Conservation (phyloP, 306 rosid species). For the Corylus heterophylla region DNA sequence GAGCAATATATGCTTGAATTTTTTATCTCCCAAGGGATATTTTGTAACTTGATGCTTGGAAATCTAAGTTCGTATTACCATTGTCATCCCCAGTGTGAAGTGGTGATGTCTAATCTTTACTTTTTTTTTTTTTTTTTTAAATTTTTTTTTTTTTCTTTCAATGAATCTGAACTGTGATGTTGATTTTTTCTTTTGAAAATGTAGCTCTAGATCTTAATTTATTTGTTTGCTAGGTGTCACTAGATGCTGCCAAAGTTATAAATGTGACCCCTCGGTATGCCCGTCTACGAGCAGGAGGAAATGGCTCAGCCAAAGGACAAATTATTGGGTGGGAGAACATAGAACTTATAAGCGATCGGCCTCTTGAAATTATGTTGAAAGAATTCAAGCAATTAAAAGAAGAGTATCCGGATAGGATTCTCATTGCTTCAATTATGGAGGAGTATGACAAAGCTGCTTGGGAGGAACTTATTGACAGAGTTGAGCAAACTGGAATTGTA, state of each 20-base stretch:
- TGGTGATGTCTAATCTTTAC: background rate
- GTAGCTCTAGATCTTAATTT: constrained; percentile 8
- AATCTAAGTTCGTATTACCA: background rate
- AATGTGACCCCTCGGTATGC: constrained; percentile 98
- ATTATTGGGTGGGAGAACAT: constrained; percentile 97
- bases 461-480: constrained; percentile 94
- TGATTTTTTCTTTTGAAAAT: constrained; percentile 9
- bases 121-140: background rate
- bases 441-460: constrained; percentile 90
- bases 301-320: constrained; percentile 78
- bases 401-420: constrained; percentile 89
- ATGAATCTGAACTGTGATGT: background rate
- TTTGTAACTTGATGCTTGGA: background rate
- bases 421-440: constrained; percentile 97
- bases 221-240: constrained; percentile 65
- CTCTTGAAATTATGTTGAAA: constrained; percentile 86
- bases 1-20: background rate
- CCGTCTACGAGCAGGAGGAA: constrained; percentile 62
- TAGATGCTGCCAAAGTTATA: constrained; percentile 87
- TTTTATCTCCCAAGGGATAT: background rate
- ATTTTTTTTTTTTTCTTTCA: background rate
- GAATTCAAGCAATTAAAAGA: constrained; percentile 83
- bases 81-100: background rate
- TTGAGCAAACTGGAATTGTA: constrained; percentile 96
- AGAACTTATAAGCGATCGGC: constrained; percentile 88